Conservation (phyloP, 768 basidiomycete genomes). For the Mycena vulgaris region DNA sequence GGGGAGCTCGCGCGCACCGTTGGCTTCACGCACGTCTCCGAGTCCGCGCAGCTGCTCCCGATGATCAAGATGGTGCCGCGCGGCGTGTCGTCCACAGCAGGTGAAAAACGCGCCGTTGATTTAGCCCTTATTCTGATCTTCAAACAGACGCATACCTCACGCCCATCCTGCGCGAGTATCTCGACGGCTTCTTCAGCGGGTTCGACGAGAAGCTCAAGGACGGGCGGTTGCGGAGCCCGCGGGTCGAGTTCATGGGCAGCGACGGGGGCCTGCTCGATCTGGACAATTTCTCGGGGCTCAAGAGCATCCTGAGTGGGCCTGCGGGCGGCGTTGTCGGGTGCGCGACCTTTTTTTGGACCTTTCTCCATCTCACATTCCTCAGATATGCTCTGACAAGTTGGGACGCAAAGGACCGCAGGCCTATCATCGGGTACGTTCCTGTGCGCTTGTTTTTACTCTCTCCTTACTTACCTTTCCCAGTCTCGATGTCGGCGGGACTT, state of each 20-base stretch:
- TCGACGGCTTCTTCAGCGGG: conserved; percentile 92
- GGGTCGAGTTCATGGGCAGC: conserved; percentile 97
- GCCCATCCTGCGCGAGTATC: conserved; percentile 86
- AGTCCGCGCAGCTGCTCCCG: conserved; percentile 88
- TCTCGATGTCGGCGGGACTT: conserved; percentile 95
- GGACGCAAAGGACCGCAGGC: conserved; percentile 78
- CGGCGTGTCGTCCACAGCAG: conserved; percentile 90
- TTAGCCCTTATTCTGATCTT: no score
- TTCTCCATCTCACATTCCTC: not conserved
- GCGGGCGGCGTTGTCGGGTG: conserved; percentile 95
- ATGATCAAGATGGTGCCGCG: conserved; percentile 98
- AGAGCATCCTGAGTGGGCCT: conserved; percentile 93
- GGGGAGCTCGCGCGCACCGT: conserved; percentile 81
- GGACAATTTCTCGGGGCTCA: conserved; percentile 91
- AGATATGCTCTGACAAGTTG: conserved; percentile 90
- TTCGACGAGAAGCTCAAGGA: conserved; percentile 85
- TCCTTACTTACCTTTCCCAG: conserved; percentile 52
- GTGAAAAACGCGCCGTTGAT: no score
- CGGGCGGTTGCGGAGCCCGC: conserved; percentile 68
- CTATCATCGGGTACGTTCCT: conserved; percentile 84
- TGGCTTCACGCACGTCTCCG: conserved; percentile 93
- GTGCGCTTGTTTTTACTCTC: conserved; percentile 3
- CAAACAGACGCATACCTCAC: conserved; percentile 98
- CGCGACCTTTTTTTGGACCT: not conserved
- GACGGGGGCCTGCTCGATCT: conserved; percentile 90